Evolutionary conservation across 2,329 filamentous ascomycete species (phyloP), one percentile per base, ranked within the genome.

Genomic region (Stromatinia cepivora): DNA sequence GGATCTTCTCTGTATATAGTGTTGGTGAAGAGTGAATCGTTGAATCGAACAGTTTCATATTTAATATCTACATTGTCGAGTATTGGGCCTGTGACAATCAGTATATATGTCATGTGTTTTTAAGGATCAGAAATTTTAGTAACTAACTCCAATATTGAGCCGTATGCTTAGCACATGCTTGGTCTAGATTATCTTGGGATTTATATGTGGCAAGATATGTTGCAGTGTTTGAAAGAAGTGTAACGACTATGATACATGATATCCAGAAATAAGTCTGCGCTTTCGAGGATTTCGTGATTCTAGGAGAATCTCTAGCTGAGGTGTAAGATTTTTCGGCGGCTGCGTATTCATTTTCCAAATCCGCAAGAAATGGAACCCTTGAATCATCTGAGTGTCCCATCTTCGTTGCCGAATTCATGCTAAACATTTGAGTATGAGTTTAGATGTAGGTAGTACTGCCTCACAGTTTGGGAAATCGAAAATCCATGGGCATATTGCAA

Each of bases 61-160:
- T 76, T 74, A 4, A 84, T 78, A 25, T 79, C 74, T 5, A 84
- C 76, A 8, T 83, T 80, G 31, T 79, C 78, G 46, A 79, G 69
- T 0, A 82, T 54, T 0, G 80, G 80, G 6, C 80, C 72, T 74
- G 48, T 9, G 8, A n/a, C 3, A 31, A 6, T 54, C n/a, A 54
- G 34, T 42, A 31, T 8, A 15, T 10, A 13, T 28, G 58, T 28
- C 20, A n/a, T 42, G 8, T n/a, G 13, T 22, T 53, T 42, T 9
- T 22, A 11, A 8, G 28, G 3, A 54, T 11, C 22, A 59, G n/a
- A 42, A 42, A 22, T 2, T 54, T n/a, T 53, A 34, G 17, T 15
- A 42, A 54, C 62, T 65, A 1, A 54, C 62, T 54, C 62, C 48
- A 65, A 42, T 28, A 54, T 65, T 65, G 62, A 65, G 22, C 53